Base-by-base conservation (phyloP, 2,329 filamentous ascomycete genomes). In the Diplodia sapinea region DNA sequence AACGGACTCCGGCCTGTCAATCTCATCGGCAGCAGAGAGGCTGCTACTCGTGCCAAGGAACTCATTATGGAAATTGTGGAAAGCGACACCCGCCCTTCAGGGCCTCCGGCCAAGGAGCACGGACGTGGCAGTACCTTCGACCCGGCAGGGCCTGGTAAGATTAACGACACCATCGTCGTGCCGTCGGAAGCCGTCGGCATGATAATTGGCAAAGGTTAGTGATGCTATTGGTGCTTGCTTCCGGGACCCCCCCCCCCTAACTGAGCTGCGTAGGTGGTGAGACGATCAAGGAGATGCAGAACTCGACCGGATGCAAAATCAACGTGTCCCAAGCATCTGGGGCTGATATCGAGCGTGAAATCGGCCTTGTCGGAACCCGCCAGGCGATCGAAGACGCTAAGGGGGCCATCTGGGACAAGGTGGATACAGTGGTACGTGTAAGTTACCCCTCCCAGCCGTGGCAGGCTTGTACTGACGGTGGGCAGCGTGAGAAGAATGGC, bases 11-110 rank as follows among this genome's bases (percentile, higher is more conserved):
- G 93, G 62, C 93, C 94, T 33, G 93, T 97, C 70, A 97, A 97
- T 77, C 85, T 97, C 59, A 96, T 96, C 72, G 93, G 93, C 68
- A 89, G 89, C 51, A 87, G 87, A 51, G 86, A 89, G 73, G 89
- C 92, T 64, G 90, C 92, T 59, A 88, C 88, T 56, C 86, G 88
- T 70, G 93, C 93, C 49, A 94, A 95, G 80, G 91, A 95, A 72
- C 82, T 94, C 70, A 97, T 97, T 72, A 88, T 96, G 82, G 93
- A 97, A 76, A 96, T 97, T 76, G 93, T 97, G 65, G 93, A 97
- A 72, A 96, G 92, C 79, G 93, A 97, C 78, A 93, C 89, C 70
- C 67, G 67, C 7, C 64, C 64, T 6, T 62, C 66, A 17, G 66
- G 66, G 17, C 66, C 66, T 49, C 66, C 57, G 1, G 57, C 52